Percentiles rank a stretch among this genome's conserved stretches.
phyloP scores from a whole-genome alignment of 2,329 filamentous ascomycete species.

The Pseudogymnoascus sp. region DNA sequence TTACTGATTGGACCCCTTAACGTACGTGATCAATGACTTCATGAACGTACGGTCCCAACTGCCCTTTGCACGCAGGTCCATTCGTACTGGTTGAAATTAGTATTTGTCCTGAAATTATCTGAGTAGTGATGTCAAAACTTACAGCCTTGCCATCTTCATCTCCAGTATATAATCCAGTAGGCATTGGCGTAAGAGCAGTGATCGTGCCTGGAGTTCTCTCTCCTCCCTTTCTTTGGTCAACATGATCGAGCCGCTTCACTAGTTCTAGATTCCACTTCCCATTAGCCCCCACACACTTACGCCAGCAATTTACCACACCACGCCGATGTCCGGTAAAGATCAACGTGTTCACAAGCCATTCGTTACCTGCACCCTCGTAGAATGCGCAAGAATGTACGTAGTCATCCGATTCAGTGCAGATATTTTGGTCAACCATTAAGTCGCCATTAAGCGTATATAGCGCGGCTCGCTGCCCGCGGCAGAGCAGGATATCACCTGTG shows the following conservation, averaged over 20 bases:
- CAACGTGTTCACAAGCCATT: conserved; percentile 81
- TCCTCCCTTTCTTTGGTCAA: conserved; percentile 57
- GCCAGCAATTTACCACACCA: conserved; percentile 76
- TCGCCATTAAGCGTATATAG: conserved; percentile 86
- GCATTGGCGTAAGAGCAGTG: conserved; percentile 77
- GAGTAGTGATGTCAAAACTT: conserved; percentile 32
- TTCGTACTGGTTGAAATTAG: conserved; percentile 41
- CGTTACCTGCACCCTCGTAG: conserved; percentile 85
- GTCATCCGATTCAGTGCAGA: conserved; percentile 66
- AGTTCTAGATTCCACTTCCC: conserved; percentile 70
- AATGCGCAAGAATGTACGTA: conserved; percentile 76
- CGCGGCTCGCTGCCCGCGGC: conserved; percentile 63
- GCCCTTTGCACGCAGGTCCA: conserved; percentile 36
- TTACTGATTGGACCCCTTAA: neutral
- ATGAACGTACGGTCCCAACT: neutral
- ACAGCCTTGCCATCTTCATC: conserved; percentile 91
- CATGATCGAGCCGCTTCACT: conserved; percentile 73
- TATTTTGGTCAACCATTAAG: conserved; percentile 69
- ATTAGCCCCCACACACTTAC: conserved; percentile 41
- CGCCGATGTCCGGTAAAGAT: conserved; percentile 82
- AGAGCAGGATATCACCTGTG: conserved; percentile 81
- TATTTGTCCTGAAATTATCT: conserved; percentile 10
- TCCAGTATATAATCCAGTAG: conserved; percentile 79
- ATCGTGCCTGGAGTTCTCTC: conserved; percentile 59
- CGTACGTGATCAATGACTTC: neutral